Conservation (phyloP, 306 rosid species). For the Pyrus bretschneideri region DNA sequence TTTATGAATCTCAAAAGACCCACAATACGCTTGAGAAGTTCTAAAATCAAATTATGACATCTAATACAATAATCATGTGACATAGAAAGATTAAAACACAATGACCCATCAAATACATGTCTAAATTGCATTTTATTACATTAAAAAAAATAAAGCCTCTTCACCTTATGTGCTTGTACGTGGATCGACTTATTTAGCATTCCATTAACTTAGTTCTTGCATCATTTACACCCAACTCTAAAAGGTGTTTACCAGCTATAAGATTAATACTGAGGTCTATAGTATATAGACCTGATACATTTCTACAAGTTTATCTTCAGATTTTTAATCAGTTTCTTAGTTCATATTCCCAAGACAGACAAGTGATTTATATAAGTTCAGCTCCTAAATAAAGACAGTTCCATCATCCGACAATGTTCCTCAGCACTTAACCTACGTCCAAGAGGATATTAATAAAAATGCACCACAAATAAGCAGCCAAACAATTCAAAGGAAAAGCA, state of each 20-base stretch:
- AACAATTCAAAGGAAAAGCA: slow-evolving; percentile 1
- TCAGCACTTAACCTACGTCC: background rate
- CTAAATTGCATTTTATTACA: background rate
- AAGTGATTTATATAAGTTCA: background rate
- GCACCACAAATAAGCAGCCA: background rate
- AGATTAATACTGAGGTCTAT: background rate
- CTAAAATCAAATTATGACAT: background rate
- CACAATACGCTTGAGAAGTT: background rate
- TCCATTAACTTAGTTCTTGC: background rate
- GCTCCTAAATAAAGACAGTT: background rate
- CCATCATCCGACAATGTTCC: background rate
- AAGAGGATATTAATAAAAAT: background rate
- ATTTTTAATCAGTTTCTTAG: background rate
- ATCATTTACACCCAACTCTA: background rate
- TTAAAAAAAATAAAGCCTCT: background rate
- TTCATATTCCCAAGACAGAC: background rate
- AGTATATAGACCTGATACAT: background rate
- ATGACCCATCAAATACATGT: background rate
- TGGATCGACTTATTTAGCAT: background rate
- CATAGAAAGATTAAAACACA: background rate
- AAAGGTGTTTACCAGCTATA: background rate
- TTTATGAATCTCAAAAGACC: background rate
- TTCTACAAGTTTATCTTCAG: background rate
- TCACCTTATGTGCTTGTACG: background rate
- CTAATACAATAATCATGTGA: background rate